Evolutionary conservation across 371 early-diverging fungal species (phyloP), one percentile per base, ranked within the genome.

Genomic region (Nematocida displodere): DNA sequence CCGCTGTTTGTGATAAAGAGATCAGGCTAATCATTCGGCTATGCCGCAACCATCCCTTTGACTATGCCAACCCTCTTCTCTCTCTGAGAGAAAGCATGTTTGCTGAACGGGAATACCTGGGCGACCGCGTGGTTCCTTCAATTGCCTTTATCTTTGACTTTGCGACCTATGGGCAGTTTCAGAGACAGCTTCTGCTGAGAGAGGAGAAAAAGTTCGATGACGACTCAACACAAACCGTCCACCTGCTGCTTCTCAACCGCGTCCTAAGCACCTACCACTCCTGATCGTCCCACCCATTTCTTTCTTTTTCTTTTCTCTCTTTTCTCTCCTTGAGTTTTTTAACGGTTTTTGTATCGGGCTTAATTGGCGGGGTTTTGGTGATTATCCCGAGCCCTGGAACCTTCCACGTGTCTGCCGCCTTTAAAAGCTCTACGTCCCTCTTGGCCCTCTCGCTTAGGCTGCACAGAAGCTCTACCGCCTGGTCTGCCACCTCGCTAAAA

Each of bases 1-100:
- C 33, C 24, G 64, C 64, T 49, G 67, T 77, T 29, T 39, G 42
- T 17, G 50, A 53, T 4, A 44, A 33, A 2, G 63, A 67, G 37
- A 33, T 62, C 48, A 78, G 78, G 26, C 53, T 81, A 31, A 52
- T 49, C 4, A 80, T 81, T 54, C 78, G 48, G 52, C 33, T 83
- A 26, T 83, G 83, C 54, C 44, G 31, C 39, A 59, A 48, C 34
- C 83, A 83, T 61, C 81, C 77, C 44, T 44, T 39, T 8, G 58
- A 63, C 8, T 77, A 81, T 31, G 42, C 48, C 40, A 44, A 67
- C n/a, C 64, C 78, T 50, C 48, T 82, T 31, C 15, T 20, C 50
- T 62, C 76, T 20, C 71, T 82, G n/a, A 66, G 80, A 37, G 68
- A 64, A 1, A 52, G 39, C 2, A 17, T 52, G 1, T 44, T 71